Evolutionary conservation across 2,329 filamentous ascomycete genomes (phyloP), one percentile per base, ranked within the genome.

Genomic region (Trichoderma pleuroti): DNA sequence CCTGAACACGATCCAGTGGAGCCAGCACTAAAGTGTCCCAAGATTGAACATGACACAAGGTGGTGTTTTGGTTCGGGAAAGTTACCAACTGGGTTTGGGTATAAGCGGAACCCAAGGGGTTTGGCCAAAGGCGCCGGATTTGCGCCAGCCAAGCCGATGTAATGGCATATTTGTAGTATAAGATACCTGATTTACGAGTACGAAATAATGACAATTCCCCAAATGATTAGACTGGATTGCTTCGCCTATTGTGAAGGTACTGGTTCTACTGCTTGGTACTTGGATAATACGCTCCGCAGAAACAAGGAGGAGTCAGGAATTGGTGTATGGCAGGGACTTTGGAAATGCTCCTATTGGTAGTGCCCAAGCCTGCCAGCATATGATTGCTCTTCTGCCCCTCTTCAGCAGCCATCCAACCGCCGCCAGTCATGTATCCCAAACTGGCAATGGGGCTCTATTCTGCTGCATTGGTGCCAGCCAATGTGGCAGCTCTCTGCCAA

Each of bases 1-100:
- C 79, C 84, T 99, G 75, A 93, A 97, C 82, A 97, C 93, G 56
- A 99, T 99, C 77, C 91, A 99, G 83, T 99, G 96, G 96, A 97
- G 92, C 80, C 94, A 98, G 84, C 96, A 99, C 82, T 98, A 85
- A 87, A 39, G 28, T 18, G 24, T 24, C 42, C 11, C 49, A 26
- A 56, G 32, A 26, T 21, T 54, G 67, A 24, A 34, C 26, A 67
- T 59, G 18, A 24, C 28, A 21, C 21, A 34, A 18, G 52, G 49
- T 34, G 62, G 63, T 56, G 28, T 49, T 60, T 61, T 59, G 39
- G 62, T 39, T 42, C 3, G 16, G 26, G n/a, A n/a, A 63, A 5
- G 49, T 64, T 64, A 42, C 39, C 39, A 32, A 46, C 12, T 57
- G 49, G 49, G 36, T 59, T 52, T 57, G 52, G 63, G 67, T 69